Evolutionary conservation across 495 filamentous ascomycete genomes (phyloP), one percentile per base, ranked within the genome.

Genomic region (Jackrogersella minutella): DNA sequence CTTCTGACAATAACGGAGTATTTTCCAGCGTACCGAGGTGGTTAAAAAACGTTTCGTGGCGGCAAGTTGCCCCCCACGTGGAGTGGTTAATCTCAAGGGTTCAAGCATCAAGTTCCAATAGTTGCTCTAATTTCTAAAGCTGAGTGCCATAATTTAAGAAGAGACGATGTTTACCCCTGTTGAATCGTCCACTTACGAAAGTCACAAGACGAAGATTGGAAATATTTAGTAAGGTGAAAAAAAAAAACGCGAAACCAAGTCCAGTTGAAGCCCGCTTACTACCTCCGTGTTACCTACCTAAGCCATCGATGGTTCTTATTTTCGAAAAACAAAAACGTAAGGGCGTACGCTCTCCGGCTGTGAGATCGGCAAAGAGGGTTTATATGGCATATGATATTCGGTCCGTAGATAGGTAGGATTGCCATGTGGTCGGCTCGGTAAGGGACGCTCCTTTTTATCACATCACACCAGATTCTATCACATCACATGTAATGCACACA

Each of bases 341-440:
- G 44, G 26, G 31, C 31, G 41, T 44, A 44, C n/a, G 7, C 26
- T 40, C 36, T 40, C n/a, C n/a, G 24, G 44, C 26, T 16, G n/a
- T 26, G 6, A 49, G 44, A 49, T 49, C 44, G 44, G 44, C 24
- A 11, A n/a, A 26, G 24, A 47, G 11, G 43, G 21, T 47, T 28
- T 28, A 47, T 14, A n/a, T 24, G 14, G 9, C 3, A 26, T 9
- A 21, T 21, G 21, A 13, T 22, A 28, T 47, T 47, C 43, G 21
- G 24, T 28, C 43, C 43, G 43, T 22, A 16, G 22, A 28, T 28
- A 16, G 24, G 24, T 49, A 30, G 44, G 26, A 31, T 41, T 64
- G 52, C 60, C 60, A 64, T 64, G 60, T 64, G 60, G 40, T 31
- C 30, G 40, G 31, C 49, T 54, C 47, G 57, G 36, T 28, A 44